Base-by-base conservation (phyloP, 75 land plant genomes). In the Isoetes taiwanensis region DNA sequence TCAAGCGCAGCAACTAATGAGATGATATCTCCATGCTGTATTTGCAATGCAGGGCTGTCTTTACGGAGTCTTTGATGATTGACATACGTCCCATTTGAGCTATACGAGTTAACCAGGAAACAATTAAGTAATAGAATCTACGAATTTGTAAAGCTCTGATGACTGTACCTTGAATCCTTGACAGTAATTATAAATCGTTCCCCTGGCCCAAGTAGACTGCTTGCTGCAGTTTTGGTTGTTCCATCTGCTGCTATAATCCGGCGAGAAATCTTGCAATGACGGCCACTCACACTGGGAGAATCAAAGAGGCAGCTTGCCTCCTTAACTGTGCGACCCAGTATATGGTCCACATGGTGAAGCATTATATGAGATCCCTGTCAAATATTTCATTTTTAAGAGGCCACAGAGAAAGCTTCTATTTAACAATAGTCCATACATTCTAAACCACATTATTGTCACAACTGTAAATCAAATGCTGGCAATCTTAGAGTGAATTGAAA, bases 31-130 rank as follows among this genome's bases (percentile, higher is more conserved):
- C 96, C 96, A 61, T 88, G 86, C 16, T 70, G 67, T 17, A 93
- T 61, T 39, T 63, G 71, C 20, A 66, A 72, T 67, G 75, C 80
- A 33, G 74, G 65, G 57, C 75, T 61, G 60, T 65, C 54, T 32
- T 77, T 84, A 34, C 57, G 77, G 43, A 88, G 62, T 62, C 61
- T 87, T 59, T 79, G 75, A 63, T 78, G 66, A 43, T 93, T 93
- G 34, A 81, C 31, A 71, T 32, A 93, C 28, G 98, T 88, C 19
- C 98, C 98, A 73, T 93, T 93, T 28, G 98, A 88, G 79, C 98
- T 93, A 69, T 57, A 70, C 39, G 54, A 30, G 1, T 28, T 20
- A 26, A n/a, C 12, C 67, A 25, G 16, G 25, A 23, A 48, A 32
- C 56, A 1, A 28, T 29, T 29, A 20, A 59, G 4, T 28, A 43